A percentile compares a stretch with the other conserved stretches of the same genome.
These are phyloP conservation scores for Eucalyptus pumila DNA, from an alignment of 345 rosid genomes.

Conservation along the genomic window DNA sequence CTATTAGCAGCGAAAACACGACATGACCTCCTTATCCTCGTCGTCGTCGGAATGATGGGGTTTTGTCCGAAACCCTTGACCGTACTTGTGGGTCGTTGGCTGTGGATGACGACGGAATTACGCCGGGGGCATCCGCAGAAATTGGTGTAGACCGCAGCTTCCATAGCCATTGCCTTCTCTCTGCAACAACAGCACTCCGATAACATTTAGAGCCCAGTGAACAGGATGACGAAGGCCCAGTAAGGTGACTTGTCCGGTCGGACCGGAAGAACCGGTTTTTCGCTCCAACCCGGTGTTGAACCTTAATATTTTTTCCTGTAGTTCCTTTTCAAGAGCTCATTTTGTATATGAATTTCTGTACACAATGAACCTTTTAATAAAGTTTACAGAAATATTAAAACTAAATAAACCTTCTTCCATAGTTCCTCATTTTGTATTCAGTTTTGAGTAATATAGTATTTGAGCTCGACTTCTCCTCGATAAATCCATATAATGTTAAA, in stretches of 20 bases:
- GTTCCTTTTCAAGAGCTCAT: not conserved
- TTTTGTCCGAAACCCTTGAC: not conserved
- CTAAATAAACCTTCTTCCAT: not conserved
- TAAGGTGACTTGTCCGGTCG: not conserved
- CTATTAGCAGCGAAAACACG: not conserved
- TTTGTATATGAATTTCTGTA: not conserved
- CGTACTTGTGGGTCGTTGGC: not conserved
- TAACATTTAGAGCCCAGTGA: not conserved
- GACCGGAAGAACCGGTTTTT: not conserved
- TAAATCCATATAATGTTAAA: not conserved
- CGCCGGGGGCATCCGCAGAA: not conserved
- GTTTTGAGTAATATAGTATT: not conserved
- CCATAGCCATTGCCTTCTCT: not conserved
- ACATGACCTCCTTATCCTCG: not conserved
- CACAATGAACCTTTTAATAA: not conserved
- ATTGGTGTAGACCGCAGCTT: not conserved
- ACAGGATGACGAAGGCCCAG: not conserved
- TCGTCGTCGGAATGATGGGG: not conserved
- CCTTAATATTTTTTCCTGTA: not conserved
- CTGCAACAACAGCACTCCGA: not conserved
- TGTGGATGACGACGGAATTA: not conserved
- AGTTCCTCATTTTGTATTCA: not conserved
- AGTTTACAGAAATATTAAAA: not conserved
- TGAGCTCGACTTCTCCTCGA: not conserved
- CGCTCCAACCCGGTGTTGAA: not conserved